Percentiles rank a stretch among this genome's conserved stretches.
Evolutionary conservation across 352 stramenopile species (phyloP).

Genomic region (Globisporangium middletonii): DNA sequence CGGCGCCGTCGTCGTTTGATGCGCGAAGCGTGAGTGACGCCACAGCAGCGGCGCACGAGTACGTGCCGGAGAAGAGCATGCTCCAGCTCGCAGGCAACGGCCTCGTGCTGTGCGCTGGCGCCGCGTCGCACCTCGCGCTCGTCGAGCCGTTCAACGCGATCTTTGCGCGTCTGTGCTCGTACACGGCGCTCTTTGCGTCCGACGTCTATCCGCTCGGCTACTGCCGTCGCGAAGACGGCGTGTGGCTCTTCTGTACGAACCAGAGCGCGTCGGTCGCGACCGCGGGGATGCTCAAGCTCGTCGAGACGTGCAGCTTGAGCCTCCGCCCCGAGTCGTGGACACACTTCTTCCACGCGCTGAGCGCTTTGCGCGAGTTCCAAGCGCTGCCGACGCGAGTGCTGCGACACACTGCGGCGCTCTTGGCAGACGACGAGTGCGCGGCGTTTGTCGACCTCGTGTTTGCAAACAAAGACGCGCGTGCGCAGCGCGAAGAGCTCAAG

Average conservation of each 20-base stretch:
- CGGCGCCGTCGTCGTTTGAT: constrained; percentile 1
- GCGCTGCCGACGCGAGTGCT: constrained; percentile 47
- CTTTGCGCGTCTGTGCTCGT: constrained; percentile 60
- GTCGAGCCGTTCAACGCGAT: constrained; percentile 50
- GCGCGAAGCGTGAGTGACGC: background rate
- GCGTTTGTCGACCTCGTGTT: constrained; percentile 57
- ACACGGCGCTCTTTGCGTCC: constrained; percentile 51
- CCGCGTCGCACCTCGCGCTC: constrained; percentile 47
- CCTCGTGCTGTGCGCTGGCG: constrained; percentile 57
- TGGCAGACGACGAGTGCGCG: constrained; percentile 38
- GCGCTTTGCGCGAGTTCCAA: constrained; percentile 55
- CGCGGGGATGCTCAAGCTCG: constrained; percentile 64
- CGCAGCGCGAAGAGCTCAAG: constrained; percentile 36
- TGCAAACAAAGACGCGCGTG: constrained; percentile 50
- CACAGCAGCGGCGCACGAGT: constrained; percentile 24
- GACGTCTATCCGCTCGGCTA: constrained; percentile 57
- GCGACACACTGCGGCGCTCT: constrained; percentile 10
- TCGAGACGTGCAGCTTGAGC: constrained; percentile 44
- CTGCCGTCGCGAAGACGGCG: constrained; percentile 47
- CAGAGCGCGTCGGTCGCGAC: constrained; percentile 61
- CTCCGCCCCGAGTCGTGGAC: constrained; percentile 51
- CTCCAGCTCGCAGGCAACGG: constrained; percentile 75
- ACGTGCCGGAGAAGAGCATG: constrained; percentile 65
- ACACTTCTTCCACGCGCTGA: constrained; percentile 57
- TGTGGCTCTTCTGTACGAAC: constrained; percentile 60